These are phyloP conservation scores for Mucor piriformis DNA, from an alignment of 371 early-diverging fungal species.

Conservation along the genomic window DNA sequence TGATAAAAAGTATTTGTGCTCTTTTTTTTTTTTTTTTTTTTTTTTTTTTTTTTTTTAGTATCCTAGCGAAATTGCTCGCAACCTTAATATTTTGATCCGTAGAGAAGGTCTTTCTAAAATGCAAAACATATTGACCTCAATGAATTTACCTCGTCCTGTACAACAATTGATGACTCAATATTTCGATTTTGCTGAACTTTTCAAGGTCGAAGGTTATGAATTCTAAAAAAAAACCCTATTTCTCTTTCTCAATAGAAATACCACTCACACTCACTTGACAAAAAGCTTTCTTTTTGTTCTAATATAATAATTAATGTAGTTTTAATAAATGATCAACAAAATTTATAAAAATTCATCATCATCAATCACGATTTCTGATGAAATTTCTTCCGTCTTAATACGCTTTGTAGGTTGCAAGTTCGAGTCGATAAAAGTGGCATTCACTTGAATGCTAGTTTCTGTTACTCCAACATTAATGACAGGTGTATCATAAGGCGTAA, in stretches of 20 bases:
- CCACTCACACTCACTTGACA: background rate
- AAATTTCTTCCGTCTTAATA: conserved; percentile 1
- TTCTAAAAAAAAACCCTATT: conserved; percentile 35
- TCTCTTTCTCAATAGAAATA: background rate
- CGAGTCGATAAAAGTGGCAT: background rate
- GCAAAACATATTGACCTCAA: conserved; percentile 83
- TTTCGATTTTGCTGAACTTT: conserved; percentile 81
- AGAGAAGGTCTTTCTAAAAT: conserved; percentile 90
- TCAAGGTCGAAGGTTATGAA: conserved; percentile 80
- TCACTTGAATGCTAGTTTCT: background rate
- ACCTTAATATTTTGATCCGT: conserved; percentile 79
- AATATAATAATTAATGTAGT: background rate
- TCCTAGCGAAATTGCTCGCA: conserved; percentile 86
- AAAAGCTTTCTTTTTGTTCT: background rate
- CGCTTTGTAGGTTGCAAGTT: conserved; percentile 7
- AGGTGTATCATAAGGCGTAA: background rate
- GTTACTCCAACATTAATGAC: background rate
- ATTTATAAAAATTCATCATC: conserved; percentile 23
- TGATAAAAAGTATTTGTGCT: too few species aligned
- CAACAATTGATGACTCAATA: conserved; percentile 79
- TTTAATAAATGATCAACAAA: background rate
- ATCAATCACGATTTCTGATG: conserved; percentile 29
- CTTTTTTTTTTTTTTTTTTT: too few species aligned
- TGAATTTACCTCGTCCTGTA: conserved; percentile 83
- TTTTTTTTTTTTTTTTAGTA: conserved; percentile 50